Conservation (phyloP, 1,139 yeast genomes). For the Zygosaccharomyces sapae region DNA sequence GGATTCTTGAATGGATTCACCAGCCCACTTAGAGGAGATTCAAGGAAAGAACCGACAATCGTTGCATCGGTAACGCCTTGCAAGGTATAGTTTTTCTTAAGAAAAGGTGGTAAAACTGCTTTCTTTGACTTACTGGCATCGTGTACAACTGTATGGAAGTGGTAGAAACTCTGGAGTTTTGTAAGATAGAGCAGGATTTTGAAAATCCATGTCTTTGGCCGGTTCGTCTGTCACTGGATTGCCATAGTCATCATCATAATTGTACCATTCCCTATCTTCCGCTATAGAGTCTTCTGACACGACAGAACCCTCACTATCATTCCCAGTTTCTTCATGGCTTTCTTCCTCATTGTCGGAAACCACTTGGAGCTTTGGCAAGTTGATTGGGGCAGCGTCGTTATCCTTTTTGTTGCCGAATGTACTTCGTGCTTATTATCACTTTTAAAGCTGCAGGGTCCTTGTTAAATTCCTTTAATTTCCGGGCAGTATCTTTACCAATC, state of each 20-base stretch:
- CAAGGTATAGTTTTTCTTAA: slow-evolving; percentile 18
- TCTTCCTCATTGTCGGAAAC: slow-evolving; percentile 4
- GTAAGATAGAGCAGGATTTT: background rate
- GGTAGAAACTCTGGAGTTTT: background rate
- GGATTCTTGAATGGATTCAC: slow-evolving; percentile 67
- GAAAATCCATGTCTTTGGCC: slow-evolving; percentile 14
- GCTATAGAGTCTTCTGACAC: slow-evolving; percentile 8
- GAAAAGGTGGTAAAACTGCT: slow-evolving; percentile 29
- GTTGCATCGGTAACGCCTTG: slow-evolving; percentile 17
- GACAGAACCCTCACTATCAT: slow-evolving; percentile 4
- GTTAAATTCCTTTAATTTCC: slow-evolving; percentile 18
- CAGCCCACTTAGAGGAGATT: slow-evolving; percentile 44
- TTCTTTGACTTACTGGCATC: slow-evolving; percentile 25
- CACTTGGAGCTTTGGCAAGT: slow-evolving; percentile 6
- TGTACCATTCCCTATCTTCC: slow-evolving; percentile 33
- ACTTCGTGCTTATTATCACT: background rate
- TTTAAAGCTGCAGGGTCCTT: slow-evolving; percentile 8
- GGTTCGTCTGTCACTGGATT: slow-evolving; percentile 19
- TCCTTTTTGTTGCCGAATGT: no score
- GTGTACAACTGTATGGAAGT: slow-evolving; percentile 24
- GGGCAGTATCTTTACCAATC: slow-evolving; percentile 23
- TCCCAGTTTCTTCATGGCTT: slow-evolving; percentile 1
- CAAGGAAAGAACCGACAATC: slow-evolving; percentile 42
- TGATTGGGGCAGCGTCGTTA: background rate
- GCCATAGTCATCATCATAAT: slow-evolving; percentile 32